Evolutionary conservation across 1,284 basidiomycete species (phyloP), one percentile per base, ranked within the genome.

Genomic region (Crocinoboletus sp.): DNA sequence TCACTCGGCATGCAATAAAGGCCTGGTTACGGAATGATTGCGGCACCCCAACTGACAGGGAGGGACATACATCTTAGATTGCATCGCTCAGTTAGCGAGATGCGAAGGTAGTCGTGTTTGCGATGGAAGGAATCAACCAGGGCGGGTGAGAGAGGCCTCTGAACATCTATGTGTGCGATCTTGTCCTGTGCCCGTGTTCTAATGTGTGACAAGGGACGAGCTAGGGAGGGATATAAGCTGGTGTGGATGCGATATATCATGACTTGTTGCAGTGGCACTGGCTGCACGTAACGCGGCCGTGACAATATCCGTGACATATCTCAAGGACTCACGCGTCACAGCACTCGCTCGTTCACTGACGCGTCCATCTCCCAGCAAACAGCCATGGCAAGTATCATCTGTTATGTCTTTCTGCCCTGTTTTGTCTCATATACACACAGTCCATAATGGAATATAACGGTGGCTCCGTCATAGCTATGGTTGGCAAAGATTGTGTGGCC

Each of bases 381-480:
- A 55, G 24, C 46, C 48, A 61, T 65, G 61, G 63, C 51, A 42
- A 62, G 59, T 43, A 32, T n/a, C 28, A 12, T 41, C 28, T 20
- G n/a, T 29, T n/a, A 5, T 43, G 10, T 36, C 23, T 35, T 30
- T 24, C 12, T 29, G 36, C 8, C 43, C 24, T 17, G 3, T 29
- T 20, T 19, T 19, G 25, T 30, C 50, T 60, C 27, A 65, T 17
- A 33, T 12, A 0, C 5, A 5, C 25, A 20, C 36, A 89, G 88
- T 90, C 87, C 63, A 82, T 85, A 58, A 84, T 90, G 86, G 78
- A 90, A 71, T 78, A 83, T 56, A 94, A 94, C 75, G 92, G 92
- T 72, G 96, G 96, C 70, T 96, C 93, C 69, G 92, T 96, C 59
- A 81, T 99, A 69, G 96, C 96, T 71, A 99, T 99, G 94, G 87